Evolutionary conservation across 768 basidiomycete species (phyloP).

Genomic region (Artomyces pyxidatus): DNA sequence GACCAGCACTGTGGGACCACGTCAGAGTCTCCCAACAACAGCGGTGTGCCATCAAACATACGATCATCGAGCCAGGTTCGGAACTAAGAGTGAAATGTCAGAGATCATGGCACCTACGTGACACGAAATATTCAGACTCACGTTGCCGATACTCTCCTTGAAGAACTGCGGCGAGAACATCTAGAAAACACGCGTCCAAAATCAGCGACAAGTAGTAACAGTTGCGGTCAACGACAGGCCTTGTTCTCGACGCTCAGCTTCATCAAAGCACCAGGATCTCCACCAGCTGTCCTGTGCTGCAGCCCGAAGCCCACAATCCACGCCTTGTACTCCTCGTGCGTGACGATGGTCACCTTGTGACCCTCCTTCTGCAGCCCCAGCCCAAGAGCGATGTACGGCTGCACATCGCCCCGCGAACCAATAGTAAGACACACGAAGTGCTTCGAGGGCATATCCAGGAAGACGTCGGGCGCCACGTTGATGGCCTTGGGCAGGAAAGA

Average conservation of each 20-base stretch:
- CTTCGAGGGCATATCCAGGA: constrained; percentile 26
- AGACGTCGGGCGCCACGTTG: constrained; percentile 33
- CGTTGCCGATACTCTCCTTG: constrained; percentile 49
- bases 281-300: constrained; percentile 52
- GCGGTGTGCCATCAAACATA: constrained; percentile 23
- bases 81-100: constrained; percentile 33
- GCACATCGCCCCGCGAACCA: constrained; percentile 49
- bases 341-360: constrained; percentile 39
- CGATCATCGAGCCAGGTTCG: constrained; percentile 58
- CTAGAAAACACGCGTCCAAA: constrained; percentile 24
- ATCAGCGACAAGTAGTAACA: constrained; percentile 5
- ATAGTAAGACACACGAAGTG: constrained; percentile 62
- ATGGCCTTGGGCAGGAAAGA: constrained; percentile 37
- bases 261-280: constrained; percentile 64
- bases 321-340: constrained; percentile 38
- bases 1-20: constrained; percentile 35
- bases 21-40: background rate
- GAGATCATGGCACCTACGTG: background rate
- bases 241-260: constrained; percentile 47
- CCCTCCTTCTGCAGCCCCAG: constrained; percentile 33
- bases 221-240: constrained; percentile 14
- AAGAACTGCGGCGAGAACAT: constrained; percentile 73
- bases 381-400: constrained; percentile 41
- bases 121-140: constrained; percentile 22
- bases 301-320: constrained; percentile 59